Conservation (phyloP, 208 protist genomes). For the Lotmaria passim region DNA sequence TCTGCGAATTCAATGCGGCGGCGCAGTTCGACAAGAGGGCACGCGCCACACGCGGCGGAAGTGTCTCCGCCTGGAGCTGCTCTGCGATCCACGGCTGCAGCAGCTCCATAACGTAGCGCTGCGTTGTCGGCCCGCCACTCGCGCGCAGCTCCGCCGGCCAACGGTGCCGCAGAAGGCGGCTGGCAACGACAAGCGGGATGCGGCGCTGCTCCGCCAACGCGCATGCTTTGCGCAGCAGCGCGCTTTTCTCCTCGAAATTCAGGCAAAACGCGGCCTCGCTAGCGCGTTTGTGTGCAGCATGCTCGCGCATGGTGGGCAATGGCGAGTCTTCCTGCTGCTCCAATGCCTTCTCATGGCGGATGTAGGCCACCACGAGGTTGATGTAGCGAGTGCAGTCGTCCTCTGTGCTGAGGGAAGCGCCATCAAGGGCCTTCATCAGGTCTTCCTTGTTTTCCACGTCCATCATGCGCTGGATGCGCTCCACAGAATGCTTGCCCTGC, state of each 20-base stretch:
- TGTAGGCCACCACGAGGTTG: constrained; percentile 32
- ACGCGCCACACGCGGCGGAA: constrained; percentile 47
- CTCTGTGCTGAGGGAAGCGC: neutral
- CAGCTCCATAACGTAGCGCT: constrained; percentile 46
- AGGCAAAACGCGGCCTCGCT: neutral
- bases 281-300: constrained; percentile 7
- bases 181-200: constrained; percentile 50
- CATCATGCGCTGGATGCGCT: constrained; percentile 15
- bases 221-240: constrained; percentile 35
- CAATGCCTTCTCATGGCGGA: constrained; percentile 23
- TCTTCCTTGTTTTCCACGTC: constrained; percentile 3
- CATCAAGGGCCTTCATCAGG: constrained; percentile 1
- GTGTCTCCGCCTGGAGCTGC: constrained; percentile 23
- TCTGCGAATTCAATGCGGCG: constrained; percentile 25
- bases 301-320: neutral
- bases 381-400: constrained; percentile 17
- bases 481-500: neutral
- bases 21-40: constrained; percentile 47
- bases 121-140: constrained; percentile 24
- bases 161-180: constrained; percentile 49
- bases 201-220: constrained; percentile 44
- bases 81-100: constrained; percentile 55
- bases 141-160: constrained; percentile 49
- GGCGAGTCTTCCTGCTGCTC: constrained; percentile 6
- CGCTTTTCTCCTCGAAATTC: constrained; percentile 21